Evolutionary conservation across 192 early-diverging fungal genomes (phyloP), one percentile per base, ranked within the genome.

Genomic region (Coemansia sp.): DNA sequence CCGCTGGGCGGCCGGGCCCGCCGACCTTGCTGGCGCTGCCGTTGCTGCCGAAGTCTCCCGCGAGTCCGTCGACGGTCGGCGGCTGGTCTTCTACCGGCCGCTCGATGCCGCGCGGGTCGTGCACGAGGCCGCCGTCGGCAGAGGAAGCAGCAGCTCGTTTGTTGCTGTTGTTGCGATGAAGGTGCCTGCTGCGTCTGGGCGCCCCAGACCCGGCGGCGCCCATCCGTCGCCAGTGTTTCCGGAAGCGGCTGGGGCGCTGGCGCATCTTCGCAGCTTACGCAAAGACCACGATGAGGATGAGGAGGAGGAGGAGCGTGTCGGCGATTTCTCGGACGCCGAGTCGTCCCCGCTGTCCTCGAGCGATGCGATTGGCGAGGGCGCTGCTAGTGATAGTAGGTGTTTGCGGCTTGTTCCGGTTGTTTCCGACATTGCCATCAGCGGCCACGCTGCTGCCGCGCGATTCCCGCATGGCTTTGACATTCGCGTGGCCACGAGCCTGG

Each of bases 401-500:
- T 12, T 54, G 51, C 12, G 51, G 8, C 51, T 54, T 20, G 4
- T 54, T 22, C 74, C 68, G 60, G 75, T 74, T 40, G 63, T 83
- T 48, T 68, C 75, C 75, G 80, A 83, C 16, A 40, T 77, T 57
- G 58, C 48, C 48, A 50, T 22, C 51, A 51, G 50, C 55, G 54
- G 71, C 44, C 4, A 2, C 32, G 32, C 32, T 32, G 32, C 32
- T 32, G 32, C 32, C 2, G 20, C 1, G 20, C 32, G 32, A 32
- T 73, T 76, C 43, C 71, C 69, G 38, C 61, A 56, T 19, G 64
- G 79, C 56, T 50, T 69, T 43, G 70, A 69, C 32, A 59, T 78
- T 20, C 54, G 51, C 22, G 63, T 58, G 54, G 48, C 54, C 44
- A 54, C 51, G 22, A 54, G 51, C 8, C 7, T 61, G 0, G 50